phyloP scores from a whole-genome alignment of 345 rosid genomes.

The Populus alba region DNA sequence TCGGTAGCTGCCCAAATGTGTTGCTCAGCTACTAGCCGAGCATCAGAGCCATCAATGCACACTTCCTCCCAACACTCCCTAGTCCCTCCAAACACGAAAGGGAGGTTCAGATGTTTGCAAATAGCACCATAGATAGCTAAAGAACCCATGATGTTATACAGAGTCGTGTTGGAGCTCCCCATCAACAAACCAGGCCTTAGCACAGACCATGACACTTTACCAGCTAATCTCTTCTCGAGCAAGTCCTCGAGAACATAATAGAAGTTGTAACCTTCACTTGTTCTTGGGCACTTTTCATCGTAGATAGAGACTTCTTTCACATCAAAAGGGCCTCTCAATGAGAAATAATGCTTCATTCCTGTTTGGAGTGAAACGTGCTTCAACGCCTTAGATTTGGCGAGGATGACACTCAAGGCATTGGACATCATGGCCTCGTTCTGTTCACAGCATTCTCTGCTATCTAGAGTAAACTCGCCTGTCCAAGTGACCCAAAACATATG shows the following conservation, averaged over 20 bases:
- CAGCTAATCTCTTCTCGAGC: conserved; percentile 49
- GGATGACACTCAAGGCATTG: conserved; percentile 60
- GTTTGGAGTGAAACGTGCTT: conserved; percentile 82
- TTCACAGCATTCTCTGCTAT: conserved; percentile 56
- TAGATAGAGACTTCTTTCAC: conserved; percentile 26
- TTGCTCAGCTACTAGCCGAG: conserved; percentile 67
- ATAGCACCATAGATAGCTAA: conserved; percentile 69
- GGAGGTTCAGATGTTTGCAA: conserved; percentile 60
- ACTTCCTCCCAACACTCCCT: conserved; percentile 81
- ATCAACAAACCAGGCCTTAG: conserved; percentile 77
- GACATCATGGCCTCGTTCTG: conserved; percentile 68
- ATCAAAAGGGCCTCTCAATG: conserved; percentile 30
- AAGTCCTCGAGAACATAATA: conserved; percentile 77
- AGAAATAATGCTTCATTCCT: conserved; percentile 79
- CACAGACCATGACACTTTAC: conserved; percentile 61
- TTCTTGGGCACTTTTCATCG: conserved; percentile 64
- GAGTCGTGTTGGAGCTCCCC: conserved; percentile 64
- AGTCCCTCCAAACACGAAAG: conserved; percentile 85
- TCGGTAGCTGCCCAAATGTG: conserved; percentile 75
- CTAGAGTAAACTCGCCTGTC: conserved; percentile 58
- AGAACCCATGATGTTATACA: conserved; percentile 73
- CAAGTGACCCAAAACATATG: conserved; percentile 89
- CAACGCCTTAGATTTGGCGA: conserved; percentile 46
- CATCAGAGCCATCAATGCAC: conserved; percentile 74
- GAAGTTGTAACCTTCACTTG: conserved; percentile 36